Conservation (phyloP, 352 stramenopile genomes). For the Phytopythium litorale region DNA sequence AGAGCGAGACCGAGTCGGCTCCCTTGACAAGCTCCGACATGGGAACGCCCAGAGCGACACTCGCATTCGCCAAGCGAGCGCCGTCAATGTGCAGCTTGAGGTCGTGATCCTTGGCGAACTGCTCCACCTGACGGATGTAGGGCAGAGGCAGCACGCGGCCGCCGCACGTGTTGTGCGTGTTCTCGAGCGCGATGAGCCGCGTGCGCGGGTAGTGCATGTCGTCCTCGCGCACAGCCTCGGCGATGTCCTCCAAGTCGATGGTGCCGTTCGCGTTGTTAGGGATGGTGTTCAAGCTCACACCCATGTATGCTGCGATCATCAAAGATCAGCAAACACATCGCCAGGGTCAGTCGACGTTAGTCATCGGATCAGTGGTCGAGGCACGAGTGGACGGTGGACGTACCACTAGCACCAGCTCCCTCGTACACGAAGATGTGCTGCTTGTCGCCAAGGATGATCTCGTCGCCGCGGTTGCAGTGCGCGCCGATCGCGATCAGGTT, state of each 20-base stretch:
- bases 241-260: conserved; percentile 67
- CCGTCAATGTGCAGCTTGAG: conserved; percentile 93
- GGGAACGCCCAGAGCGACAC: conserved; percentile 55
- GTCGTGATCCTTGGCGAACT: conserved; percentile 48
- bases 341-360: neutral
- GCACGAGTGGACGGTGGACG: no score
- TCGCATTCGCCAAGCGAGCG: conserved; percentile 92
- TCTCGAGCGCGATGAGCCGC: conserved; percentile 91
- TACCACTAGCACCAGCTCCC: conserved; percentile 76
- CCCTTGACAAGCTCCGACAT: conserved; percentile 57
- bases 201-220: conserved; percentile 71
- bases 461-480: conserved; percentile 87
- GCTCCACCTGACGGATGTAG: conserved; percentile 66
- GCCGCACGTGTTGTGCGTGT: conserved; percentile 97
- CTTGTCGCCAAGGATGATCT: conserved; percentile 91
- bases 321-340: neutral
- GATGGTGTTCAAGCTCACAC: conserved; percentile 76
- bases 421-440: conserved; percentile 96
- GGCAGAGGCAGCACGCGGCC: conserved; percentile 72
- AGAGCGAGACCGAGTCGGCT: conserved; percentile 89
- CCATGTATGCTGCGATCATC: conserved; percentile 47
- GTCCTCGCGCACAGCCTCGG: conserved; percentile 48
- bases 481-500: conserved; percentile 92
- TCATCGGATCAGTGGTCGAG: no score
- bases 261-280: conserved; percentile 68